Conservation (phyloP, 345 rosid species). For the Sisymbrium altissimum region DNA sequence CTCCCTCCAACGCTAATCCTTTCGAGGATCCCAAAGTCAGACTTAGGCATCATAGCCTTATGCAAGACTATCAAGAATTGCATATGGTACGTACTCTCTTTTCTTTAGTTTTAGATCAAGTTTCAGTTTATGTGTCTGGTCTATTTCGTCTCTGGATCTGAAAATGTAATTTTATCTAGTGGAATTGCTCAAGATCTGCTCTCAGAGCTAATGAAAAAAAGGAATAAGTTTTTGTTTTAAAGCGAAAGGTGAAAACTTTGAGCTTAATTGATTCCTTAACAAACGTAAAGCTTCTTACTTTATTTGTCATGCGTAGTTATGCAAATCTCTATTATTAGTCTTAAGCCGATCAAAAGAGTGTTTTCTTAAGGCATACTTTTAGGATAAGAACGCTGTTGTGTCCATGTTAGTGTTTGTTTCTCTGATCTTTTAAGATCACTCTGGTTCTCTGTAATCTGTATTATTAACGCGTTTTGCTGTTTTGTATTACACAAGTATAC, state of each 20-base stretch:
- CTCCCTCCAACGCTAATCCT: not conserved
- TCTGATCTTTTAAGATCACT: not conserved
- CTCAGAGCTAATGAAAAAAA: not conserved
- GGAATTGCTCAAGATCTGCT: constrained; percentile 13
- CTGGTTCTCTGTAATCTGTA: not conserved
- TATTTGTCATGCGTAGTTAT: not conserved
- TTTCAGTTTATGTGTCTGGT: constrained; percentile 16
- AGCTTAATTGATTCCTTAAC: constrained; percentile 11
- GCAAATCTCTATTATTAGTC: not conserved
- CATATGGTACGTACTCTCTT: constrained; percentile 41
- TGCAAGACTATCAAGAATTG: constrained; percentile 62
- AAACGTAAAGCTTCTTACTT: not conserved
- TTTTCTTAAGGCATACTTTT: not conserved
- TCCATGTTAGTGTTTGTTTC: not conserved
- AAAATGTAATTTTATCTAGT: not conserved
- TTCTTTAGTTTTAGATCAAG: constrained; percentile 14
- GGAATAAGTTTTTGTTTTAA: not conserved
- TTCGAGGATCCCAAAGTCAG: constrained; percentile 47
- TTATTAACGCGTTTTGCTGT: not conserved
- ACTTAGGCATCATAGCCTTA: constrained; percentile 52
- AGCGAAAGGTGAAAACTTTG: not conserved
- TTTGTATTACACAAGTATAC: constrained; percentile 48
- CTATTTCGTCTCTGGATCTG: constrained; percentile 40
- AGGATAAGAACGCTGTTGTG: not conserved
- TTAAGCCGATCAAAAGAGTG: constrained; percentile 11